Conservation (phyloP, 2,329 filamentous ascomycete genomes). For the Colletotrichum lentis region DNA sequence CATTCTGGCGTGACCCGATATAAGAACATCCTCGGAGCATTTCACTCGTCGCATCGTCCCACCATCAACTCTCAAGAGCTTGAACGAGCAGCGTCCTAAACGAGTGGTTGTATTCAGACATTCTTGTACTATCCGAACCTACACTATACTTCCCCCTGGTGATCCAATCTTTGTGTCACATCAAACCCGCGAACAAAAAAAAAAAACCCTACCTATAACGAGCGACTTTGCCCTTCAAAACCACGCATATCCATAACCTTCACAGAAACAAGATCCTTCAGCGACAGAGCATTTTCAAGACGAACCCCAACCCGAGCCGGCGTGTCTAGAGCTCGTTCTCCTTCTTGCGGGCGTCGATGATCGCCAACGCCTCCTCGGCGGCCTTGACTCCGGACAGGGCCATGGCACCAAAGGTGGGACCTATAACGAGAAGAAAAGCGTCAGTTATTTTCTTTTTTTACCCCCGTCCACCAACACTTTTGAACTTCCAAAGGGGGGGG, state of each 20-base stretch:
- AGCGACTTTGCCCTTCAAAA: background rate
- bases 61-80: background rate
- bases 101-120: background rate
- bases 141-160: background rate
- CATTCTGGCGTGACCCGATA: too few species aligned
- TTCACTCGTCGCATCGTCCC: background rate
- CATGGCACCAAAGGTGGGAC: slow-evolving; percentile 78
- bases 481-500: too few species aligned
- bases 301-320: too few species aligned
- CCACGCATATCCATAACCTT: background rate
- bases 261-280: background rate
- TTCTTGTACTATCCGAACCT: background rate
- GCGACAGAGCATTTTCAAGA: background rate
- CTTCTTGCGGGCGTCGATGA: slow-evolving; percentile 80
- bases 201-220: background rate
- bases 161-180: background rate
- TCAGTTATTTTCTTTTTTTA: background rate
- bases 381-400: slow-evolving; percentile 87
- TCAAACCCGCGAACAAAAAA: too few species aligned
- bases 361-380: slow-evolving; percentile 81
- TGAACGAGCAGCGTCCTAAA: background rate
- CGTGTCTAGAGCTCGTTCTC: slow-evolving; percentile 70
- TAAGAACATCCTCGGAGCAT: too few species aligned
- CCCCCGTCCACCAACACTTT: too few species aligned
- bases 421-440: background rate